Conservation (phyloP, 805 yeast genomes). For the Lipomyces yamadae region DNA sequence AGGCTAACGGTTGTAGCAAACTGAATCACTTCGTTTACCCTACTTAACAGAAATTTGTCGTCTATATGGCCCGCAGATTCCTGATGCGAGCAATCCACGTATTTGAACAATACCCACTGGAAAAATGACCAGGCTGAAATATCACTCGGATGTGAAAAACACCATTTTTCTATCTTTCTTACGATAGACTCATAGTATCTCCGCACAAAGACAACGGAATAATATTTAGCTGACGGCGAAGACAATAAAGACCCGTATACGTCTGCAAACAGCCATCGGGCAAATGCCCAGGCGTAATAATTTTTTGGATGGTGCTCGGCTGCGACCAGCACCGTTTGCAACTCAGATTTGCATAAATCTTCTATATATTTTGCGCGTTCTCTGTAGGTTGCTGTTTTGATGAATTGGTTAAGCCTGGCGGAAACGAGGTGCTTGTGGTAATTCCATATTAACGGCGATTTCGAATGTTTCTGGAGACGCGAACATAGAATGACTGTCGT, state of each 20-base stretch:
- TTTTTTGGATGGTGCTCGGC: constrained; percentile 52
- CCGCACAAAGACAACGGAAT: constrained; percentile 13
- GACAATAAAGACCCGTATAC: constrained; percentile 10
- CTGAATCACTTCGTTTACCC: constrained; percentile 18
- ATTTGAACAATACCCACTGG: constrained; percentile 24
- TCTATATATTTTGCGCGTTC: constrained; percentile 19
- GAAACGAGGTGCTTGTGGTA: constrained; percentile 41
- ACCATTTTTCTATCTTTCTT: constrained; percentile 37
- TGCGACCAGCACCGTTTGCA: constrained; percentile 45
- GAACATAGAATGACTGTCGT: constrained; percentile 39
- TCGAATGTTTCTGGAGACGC: constrained; percentile 47
- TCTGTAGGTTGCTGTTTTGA: not conserved
- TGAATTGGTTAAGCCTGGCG: not conserved
- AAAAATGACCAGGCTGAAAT: constrained; percentile 38
- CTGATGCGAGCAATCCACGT: constrained; percentile 12
- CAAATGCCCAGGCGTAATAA: constrained; percentile 56
- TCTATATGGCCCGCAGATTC: constrained; percentile 10
- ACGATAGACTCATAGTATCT: constrained; percentile 13
- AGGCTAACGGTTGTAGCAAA: constrained; percentile 30
- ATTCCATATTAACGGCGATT: constrained; percentile 50
- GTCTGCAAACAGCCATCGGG: constrained; percentile 43
- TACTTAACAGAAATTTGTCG: constrained; percentile 17
- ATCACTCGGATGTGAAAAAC: constrained; percentile 36
- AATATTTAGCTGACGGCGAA: constrained; percentile 14
- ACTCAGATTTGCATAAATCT: constrained; percentile 32